A percentile compares a stretch with the other conserved stretches of the same genome.
Evolutionary conservation across 768 basidiomycete genomes (phyloP).

Genomic region (Phylloporus sp.): DNA sequence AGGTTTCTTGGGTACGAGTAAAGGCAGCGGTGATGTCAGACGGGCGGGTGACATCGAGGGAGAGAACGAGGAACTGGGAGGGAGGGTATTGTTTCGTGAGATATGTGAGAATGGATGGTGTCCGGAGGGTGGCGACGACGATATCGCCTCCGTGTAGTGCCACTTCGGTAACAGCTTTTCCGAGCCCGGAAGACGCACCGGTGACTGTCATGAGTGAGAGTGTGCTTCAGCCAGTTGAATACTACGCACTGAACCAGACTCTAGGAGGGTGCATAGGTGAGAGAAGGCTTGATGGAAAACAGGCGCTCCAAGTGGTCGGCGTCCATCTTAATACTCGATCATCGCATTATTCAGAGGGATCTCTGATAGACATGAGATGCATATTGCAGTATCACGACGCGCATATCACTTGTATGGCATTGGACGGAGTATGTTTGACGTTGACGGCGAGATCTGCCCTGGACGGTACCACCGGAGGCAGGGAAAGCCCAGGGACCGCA

Average conservation of each 20-base stretch:
- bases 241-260: constrained; percentile 6
- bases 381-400: no score
- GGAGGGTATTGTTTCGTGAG: constrained; percentile 22
- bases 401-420: no score
- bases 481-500: no score
- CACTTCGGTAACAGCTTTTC: constrained; percentile 28
- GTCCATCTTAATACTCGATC: no score
- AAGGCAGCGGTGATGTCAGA: constrained; percentile 33
- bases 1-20: constrained; percentile 22
- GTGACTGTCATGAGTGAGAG: constrained; percentile 5
- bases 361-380: no score
- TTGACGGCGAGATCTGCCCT: no score
- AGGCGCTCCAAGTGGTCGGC: no score
- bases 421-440: no score
- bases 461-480: no score
- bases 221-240: background rate
- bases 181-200: constrained; percentile 36
- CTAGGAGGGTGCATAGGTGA: background rate
- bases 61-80: constrained; percentile 30
- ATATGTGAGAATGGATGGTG: constrained; percentile 26
- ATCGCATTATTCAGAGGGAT: no score
- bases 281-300: no score
- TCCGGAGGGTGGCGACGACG: constrained; percentile 39
- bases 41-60: constrained; percentile 34
- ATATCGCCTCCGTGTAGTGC: constrained; percentile 33